Evolutionary conservation across 352 stramenopile species (phyloP), one percentile per base, ranked within the genome.

Genomic region (Pythium angustatum): DNA sequence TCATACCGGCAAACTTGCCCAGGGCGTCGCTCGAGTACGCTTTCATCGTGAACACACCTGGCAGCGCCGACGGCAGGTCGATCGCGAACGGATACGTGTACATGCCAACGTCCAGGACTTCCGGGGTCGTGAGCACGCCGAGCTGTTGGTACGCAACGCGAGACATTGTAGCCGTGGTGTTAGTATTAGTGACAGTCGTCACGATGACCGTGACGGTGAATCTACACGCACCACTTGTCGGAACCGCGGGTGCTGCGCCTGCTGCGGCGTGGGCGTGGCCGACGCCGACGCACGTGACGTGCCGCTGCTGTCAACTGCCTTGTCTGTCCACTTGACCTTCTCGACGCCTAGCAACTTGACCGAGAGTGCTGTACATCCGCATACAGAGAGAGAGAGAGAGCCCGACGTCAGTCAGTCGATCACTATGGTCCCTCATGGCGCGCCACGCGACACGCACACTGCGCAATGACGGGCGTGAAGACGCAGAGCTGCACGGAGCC

Each of bases 271-370:
- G 8, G 53, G 31, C 24, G 47, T 6, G 28, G 62, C 34, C 22
- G 48, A 10, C n/a, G 24, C 47, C n/a, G n/a, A n/a, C n/a, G n/a
- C n/a, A n/a, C n/a, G n/a, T n/a, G n/a, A n/a, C n/a, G n/a, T n/a
- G n/a, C n/a, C n/a, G n/a, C n/a, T n/a, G n/a, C n/a, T n/a, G n/a
- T n/a, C n/a, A n/a, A n/a, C n/a, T n/a, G 72, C 57, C 0, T 67
- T 67, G 19, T 64, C 68, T 24, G 75, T 78, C 65, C 77, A 87
- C 58, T 78, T 71, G 27, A 88, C 73, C 40, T 85, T 85, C 53
- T 91, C 82, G 40, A 85, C 85, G 15, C 82, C 82, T 3, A 66
- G 59, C 12, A 78, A 66, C 59, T 87, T 86, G 38, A 91, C 72
- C 27, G 80, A 73, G 24, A 91, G 57, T 34, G 81, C 82, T 90